These are phyloP conservation scores for Penicillium subrubescens DNA, from an alignment of 495 filamentous ascomycete species.

Conservation along the genomic window DNA sequence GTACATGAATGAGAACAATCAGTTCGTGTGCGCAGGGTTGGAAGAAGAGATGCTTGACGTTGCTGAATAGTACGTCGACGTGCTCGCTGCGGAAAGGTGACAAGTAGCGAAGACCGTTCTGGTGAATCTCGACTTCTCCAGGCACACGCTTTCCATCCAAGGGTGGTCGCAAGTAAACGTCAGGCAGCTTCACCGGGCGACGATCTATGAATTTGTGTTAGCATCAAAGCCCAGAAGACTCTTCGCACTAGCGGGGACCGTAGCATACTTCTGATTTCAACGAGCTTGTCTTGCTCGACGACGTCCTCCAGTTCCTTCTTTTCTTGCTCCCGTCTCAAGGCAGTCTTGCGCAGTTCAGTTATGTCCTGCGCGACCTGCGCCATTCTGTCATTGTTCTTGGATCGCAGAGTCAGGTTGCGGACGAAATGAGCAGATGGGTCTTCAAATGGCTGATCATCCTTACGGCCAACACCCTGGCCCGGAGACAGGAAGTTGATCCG, in stretches of 20 bases:
- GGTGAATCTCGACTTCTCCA: conserved; percentile 94
- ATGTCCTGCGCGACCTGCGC: conserved; percentile 88
- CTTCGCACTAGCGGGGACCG: neutral
- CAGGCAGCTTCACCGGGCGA: conserved; percentile 81
- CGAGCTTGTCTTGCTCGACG: conserved; percentile 97
- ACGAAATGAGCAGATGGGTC: conserved; percentile 95
- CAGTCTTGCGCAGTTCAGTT: conserved; percentile 88
- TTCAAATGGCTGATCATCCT: conserved; percentile 98
- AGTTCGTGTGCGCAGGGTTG: conserved; percentile 94
- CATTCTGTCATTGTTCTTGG: conserved; percentile 82
- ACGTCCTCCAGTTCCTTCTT: conserved; percentile 99
- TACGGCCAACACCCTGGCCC: conserved; percentile 95
- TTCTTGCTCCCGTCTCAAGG: conserved; percentile 88
- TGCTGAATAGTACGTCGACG: conserved; percentile 96
- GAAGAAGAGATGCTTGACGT: conserved; percentile 98
- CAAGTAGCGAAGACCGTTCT: conserved; percentile 96
- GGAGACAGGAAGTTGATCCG: conserved; percentile 97
- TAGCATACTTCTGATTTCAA: conserved; percentile 80
- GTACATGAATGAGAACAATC: conserved; percentile 97
- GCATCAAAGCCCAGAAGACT: neutral
- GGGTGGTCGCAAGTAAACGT: conserved; percentile 90
- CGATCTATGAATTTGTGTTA: conserved; percentile 58
- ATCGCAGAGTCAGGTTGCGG: conserved; percentile 90
- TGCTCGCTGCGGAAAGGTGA: conserved; percentile 81
- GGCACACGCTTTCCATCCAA: conserved; percentile 95